phyloP scores from a whole-genome alignment of 352 stramenopile species.

The Globisporangium takayamanum region DNA sequence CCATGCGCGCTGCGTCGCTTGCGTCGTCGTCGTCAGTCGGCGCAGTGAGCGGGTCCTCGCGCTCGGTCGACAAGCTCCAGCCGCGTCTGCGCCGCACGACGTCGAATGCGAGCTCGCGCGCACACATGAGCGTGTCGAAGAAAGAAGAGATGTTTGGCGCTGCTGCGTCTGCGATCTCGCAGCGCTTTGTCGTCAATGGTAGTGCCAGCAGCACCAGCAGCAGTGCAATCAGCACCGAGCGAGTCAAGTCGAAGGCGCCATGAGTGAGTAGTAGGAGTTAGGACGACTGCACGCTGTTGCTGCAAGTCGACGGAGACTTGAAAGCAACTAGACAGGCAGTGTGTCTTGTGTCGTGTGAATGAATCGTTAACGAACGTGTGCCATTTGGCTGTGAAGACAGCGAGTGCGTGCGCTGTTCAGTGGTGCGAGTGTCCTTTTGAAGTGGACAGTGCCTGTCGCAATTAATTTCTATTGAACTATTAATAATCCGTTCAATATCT shows the following conservation, averaged over 20 bases:
- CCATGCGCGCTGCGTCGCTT: slow-evolving; percentile 21
- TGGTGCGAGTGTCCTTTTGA: too few relatives aligned
- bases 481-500: too few relatives aligned
- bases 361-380: too few relatives aligned
- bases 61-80: slow-evolving; percentile 31
- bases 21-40: slow-evolving; percentile 2
- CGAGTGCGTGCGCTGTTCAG: too few relatives aligned
- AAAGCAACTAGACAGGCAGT: too few relatives aligned
- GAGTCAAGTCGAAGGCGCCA: slow-evolving; percentile 20
- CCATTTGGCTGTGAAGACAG: too few relatives aligned
- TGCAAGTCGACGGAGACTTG: too few relatives aligned
- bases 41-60: slow-evolving; percentile 6
- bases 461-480: too few relatives aligned
- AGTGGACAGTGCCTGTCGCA: too few relatives aligned
- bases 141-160: slow-evolving; percentile 83
- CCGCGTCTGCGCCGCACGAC: slow-evolving; percentile 35
- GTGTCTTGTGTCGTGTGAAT: too few relatives aligned
- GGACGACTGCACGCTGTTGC: too few relatives aligned
- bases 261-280: too few relatives aligned
- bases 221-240: not conserved
- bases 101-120: slow-evolving; percentile 53
- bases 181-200: slow-evolving; percentile 61
- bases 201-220: slow-evolving; percentile 8
- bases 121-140: slow-evolving; percentile 72
- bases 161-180: slow-evolving; percentile 68